Percentiles rank a stretch among this genome's conserved stretches.
Conservation (phyloP, 2,329 filamentous ascomycete species). For the Epichloe baconii region DNA sequence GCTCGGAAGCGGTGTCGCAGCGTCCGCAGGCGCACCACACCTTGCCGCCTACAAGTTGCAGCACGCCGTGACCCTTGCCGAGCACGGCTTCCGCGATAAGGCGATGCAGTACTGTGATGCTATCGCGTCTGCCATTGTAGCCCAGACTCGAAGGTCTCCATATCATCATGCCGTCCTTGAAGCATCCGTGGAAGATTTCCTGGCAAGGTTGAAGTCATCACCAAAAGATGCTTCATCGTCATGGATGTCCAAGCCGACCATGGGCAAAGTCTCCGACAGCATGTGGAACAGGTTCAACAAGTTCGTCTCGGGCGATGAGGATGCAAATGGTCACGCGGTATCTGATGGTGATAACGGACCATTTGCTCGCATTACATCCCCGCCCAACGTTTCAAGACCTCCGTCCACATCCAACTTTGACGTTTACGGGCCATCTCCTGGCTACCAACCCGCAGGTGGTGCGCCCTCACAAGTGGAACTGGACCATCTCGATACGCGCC, state of each 20-base stretch:
- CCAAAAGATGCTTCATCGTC: slow-evolving; percentile 71
- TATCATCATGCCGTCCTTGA: slow-evolving; percentile 75
- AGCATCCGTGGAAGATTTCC: slow-evolving; percentile 67
- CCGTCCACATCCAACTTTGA: slow-evolving; percentile 62
- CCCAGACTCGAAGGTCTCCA: slow-evolving; percentile 69
- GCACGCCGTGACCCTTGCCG: slow-evolving; percentile 72
- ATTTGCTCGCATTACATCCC: slow-evolving; percentile 68
- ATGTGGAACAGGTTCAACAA: slow-evolving; percentile 92
- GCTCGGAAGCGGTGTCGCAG: slow-evolving; percentile 43
- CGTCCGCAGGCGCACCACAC: slow-evolving; percentile 56
- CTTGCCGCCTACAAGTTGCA: slow-evolving; percentile 84
- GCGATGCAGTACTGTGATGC: slow-evolving; percentile 86
- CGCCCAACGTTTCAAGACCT: slow-evolving; percentile 60
- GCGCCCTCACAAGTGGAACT: slow-evolving; percentile 22
- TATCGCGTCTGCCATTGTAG: slow-evolving; percentile 61
- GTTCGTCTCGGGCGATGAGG: slow-evolving; percentile 89
- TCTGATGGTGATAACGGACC: slow-evolving; percentile 56
- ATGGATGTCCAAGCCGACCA: slow-evolving; percentile 90
- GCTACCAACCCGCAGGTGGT: slow-evolving; percentile 16
- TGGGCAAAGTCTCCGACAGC: slow-evolving; percentile 87
- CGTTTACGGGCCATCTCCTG: slow-evolving; percentile 44
- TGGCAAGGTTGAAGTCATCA: slow-evolving; percentile 69
- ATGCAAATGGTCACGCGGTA: slow-evolving; percentile 56
- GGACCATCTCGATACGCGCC: slow-evolving; percentile 28
- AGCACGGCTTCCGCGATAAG: slow-evolving; percentile 69